Base-by-base conservation (phyloP, 352 stramenopile species). In the Phytophthora fragariaefolia region DNA sequence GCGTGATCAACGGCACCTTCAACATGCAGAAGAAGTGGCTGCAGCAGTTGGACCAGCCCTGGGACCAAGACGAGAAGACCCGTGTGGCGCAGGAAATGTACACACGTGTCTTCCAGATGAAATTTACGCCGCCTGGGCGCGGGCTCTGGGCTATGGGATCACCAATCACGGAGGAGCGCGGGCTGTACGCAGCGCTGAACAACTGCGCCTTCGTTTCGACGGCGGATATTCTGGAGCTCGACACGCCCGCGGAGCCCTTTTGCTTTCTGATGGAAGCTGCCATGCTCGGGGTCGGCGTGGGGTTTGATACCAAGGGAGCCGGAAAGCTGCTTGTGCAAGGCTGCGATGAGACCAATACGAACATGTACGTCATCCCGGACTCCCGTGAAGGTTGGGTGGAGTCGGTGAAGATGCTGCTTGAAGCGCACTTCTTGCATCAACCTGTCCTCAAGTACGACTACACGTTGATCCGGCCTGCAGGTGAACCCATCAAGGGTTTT, bases 201-300 rank as follows among this genome's bases (percentile, higher is more conserved):
- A 98, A 98, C 73, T 98, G 93, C 64, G 93, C 93, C 15, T 98
- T 98, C 56, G 92, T 98, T 4, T 96, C 85, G 17, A 98, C 93
- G 1, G 70, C 71, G 3, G 89, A 96, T 42, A 71, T 97, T 22
- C 65, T 73, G 0, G 56, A 90, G 58, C 51, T 88, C 8, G 26
- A 58, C 9, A 87, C 83, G 0, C 87, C 92, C 2, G 77, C 88
- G 0, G 77, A 90, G 46, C 91, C 94, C 2, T 98, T 98, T 59
- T 96, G 87, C 61, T 98, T 98, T 69, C 77, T 98, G n/a, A 98
- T 98, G 94, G 93, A 98, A 58, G 91, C 93, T 6, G 87, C 89
- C 17, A 98, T 98, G 94, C 90, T 98, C 13, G 94, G 91, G 7
- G 93, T 98, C 12, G 94, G 94, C 18, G 94, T 98, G 5, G 94